Conservation (phyloP, 1,284 basidiomycete genomes). For the Cystobasidium sp. region DNA sequence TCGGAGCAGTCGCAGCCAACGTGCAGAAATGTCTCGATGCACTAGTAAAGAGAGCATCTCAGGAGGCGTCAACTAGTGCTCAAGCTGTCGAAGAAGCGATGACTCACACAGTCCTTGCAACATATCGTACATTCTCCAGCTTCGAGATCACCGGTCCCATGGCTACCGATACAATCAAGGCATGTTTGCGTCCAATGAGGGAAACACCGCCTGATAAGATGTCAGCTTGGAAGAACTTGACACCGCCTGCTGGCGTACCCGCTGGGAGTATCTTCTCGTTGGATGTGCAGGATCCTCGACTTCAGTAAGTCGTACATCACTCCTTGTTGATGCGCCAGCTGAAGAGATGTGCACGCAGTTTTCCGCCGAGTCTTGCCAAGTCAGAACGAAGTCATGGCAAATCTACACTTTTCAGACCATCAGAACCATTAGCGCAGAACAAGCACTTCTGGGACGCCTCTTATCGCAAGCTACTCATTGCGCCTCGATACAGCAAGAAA, state of each 20-base stretch:
- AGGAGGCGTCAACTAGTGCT: not conserved
- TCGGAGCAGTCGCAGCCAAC: slow-evolving; percentile 63
- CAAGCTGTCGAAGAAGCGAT: not conserved
- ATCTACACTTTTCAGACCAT: slow-evolving; percentile 63
- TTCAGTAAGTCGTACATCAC: slow-evolving; percentile 62
- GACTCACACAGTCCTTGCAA: not conserved
- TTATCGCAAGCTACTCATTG: slow-evolving; percentile 63
- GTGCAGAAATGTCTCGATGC: not conserved
- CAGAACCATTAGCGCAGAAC: slow-evolving; percentile 65
- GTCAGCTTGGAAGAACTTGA: slow-evolving; percentile 73
- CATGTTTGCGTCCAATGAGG: not conserved
- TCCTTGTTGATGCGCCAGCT: not conserved
- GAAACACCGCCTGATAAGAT: not conserved
- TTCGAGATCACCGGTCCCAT: slow-evolving; percentile 40
- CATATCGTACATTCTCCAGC: slow-evolving; percentile 16
- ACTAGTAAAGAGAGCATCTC: not conserved
- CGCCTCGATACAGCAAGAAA: slow-evolving; percentile 76
- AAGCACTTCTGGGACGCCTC: slow-evolving; percentile 70
- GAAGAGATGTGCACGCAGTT: slow-evolving; percentile 60
- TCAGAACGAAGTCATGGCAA: slow-evolving; percentile 51
- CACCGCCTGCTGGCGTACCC: slow-evolving; percentile 68
- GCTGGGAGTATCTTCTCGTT: slow-evolving; percentile 76
- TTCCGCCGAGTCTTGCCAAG: slow-evolving; percentile 76
- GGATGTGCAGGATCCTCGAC: slow-evolving; percentile 76
- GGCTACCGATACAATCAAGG: slow-evolving; percentile 35